Percentiles rank a stretch among this genome's conserved stretches.
These are phyloP conservation scores for Sarcodon aspratus DNA, from an alignment of 768 basidiomycete genomes.

Conservation along the genomic window DNA sequence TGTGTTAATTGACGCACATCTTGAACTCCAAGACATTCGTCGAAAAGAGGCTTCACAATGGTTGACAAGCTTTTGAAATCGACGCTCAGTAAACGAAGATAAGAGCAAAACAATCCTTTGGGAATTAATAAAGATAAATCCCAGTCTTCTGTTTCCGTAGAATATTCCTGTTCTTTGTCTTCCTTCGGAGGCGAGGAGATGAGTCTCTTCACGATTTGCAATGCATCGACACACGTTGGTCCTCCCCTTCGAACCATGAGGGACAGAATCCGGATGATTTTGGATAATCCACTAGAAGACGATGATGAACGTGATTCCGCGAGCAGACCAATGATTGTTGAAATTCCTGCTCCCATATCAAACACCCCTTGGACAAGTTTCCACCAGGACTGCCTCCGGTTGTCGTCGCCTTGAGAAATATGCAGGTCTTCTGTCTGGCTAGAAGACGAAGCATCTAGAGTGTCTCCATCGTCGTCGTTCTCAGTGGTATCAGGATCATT, in stretches of 20 bases:
- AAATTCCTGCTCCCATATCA: conserved; percentile 47
- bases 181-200: conserved; percentile 14
- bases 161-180: neutral
- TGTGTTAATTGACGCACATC: conserved; percentile 47
- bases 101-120: conserved; percentile 39
- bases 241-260: conserved; percentile 47
- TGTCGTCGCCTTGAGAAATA: conserved; percentile 11
- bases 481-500: conserved; percentile 3
- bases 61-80: conserved; percentile 37
- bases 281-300: conserved; percentile 30
- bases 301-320: conserved; percentile 10
- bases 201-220: conserved; percentile 35
- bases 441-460: conserved; percentile 10
- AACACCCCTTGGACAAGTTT: conserved; percentile 38
- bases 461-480: conserved; percentile 15
- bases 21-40: conserved; percentile 37
- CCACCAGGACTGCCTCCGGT: conserved; percentile 22
- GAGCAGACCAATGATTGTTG: conserved; percentile 44
- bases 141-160: conserved; percentile 24
- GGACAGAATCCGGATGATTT: conserved; percentile 38
- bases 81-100: conserved; percentile 41
- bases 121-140: conserved; percentile 37
- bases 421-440: conserved; percentile 13
- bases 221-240: conserved; percentile 38
- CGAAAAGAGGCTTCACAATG: conserved; percentile 40